Evolutionary conservation across 495 filamentous ascomycete genomes (phyloP).

Genomic region (Annulohypoxylon bovei): DNA sequence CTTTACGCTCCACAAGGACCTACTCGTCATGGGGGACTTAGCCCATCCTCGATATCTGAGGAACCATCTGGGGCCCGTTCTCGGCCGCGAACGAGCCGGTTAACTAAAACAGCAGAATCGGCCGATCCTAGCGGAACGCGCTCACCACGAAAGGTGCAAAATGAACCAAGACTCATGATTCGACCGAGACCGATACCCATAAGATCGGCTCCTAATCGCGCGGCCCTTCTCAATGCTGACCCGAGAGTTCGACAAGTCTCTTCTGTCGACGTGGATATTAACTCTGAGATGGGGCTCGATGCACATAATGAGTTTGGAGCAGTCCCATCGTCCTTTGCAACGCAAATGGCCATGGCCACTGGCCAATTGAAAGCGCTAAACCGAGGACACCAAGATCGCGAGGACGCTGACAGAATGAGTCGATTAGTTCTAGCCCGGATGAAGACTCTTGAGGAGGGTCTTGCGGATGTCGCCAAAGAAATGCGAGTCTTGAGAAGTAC

Average conservation of each 20-base stretch:
- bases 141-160: slow-evolving; percentile 40
- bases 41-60: slow-evolving; percentile 59
- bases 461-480: slow-evolving; percentile 85
- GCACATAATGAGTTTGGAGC: slow-evolving; percentile 72
- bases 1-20: slow-evolving; percentile 69
- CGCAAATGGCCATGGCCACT: slow-evolving; percentile 78
- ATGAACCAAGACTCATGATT: neutral
- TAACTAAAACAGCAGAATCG: slow-evolving; percentile 29
- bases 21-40: slow-evolving; percentile 54
- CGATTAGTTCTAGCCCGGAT: slow-evolving; percentile 90
- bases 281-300: slow-evolving; percentile 73
- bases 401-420: slow-evolving; percentile 74
- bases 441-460: slow-evolving; percentile 87
- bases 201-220: slow-evolving; percentile 45
- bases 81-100: slow-evolving; percentile 49
- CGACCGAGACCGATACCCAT: slow-evolving; percentile 41
- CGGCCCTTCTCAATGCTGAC: slow-evolving; percentile 44
- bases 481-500: slow-evolving; percentile 71
- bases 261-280: slow-evolving; percentile 72
- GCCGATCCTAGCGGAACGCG: slow-evolving; percentile 34
- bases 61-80: slow-evolving; percentile 41
- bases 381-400: slow-evolving; percentile 51
- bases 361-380: slow-evolving; percentile 55
- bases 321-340: slow-evolving; percentile 79
- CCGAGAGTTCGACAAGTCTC: slow-evolving; percentile 55